Percentiles rank a stretch among this genome's conserved stretches.
These are phyloP conservation scores for Wallacemonas rigidus DNA, from an alignment of 208 protist species.

Conservation along the genomic window DNA sequence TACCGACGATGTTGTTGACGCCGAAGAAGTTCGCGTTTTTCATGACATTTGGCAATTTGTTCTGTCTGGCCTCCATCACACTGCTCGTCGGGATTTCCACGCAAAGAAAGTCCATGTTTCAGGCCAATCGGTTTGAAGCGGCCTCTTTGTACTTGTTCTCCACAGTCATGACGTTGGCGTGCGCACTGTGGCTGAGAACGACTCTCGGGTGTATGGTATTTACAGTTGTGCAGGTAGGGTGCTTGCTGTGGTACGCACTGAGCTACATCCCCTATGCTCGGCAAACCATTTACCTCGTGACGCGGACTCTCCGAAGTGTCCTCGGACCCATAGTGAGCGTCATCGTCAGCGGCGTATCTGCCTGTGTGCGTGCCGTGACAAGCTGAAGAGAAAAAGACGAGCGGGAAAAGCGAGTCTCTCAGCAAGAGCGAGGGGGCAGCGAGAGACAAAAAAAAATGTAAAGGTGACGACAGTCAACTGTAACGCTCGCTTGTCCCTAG, in stretches of 20 bases:
- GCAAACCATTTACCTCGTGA: conserved; percentile 40
- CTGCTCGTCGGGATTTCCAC: conserved; percentile 83
- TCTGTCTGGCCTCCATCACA: conserved; percentile 80
- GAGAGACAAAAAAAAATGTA: too few relatives aligned
- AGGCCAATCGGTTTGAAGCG: conserved; percentile 73
- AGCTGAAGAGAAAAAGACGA: background rate
- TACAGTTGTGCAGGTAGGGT: conserved; percentile 57
- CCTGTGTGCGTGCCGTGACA: conserved; percentile 22
- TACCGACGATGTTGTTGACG: conserved; percentile 54
- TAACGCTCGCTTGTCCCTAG: too few relatives aligned
- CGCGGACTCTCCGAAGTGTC: conserved; percentile 15
- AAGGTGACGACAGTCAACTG: too few relatives aligned
- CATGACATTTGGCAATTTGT: conserved; percentile 86
- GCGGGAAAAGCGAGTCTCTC: too few relatives aligned
- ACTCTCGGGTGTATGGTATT: conserved; percentile 67
- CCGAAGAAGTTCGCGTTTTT: conserved; percentile 93
- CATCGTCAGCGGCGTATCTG: conserved; percentile 25
- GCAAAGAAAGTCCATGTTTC: conserved; percentile 84
- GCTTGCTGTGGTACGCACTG: conserved; percentile 87
- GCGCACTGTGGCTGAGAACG: conserved; percentile 60
- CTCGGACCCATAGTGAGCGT: conserved; percentile 31
- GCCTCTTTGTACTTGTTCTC: conserved; percentile 72
- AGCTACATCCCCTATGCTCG: conserved; percentile 90
- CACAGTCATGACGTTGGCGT: conserved; percentile 69
- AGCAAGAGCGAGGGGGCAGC: too few relatives aligned